Conservation (phyloP, 805 yeast genomes). For the Candida golubevii region DNA sequence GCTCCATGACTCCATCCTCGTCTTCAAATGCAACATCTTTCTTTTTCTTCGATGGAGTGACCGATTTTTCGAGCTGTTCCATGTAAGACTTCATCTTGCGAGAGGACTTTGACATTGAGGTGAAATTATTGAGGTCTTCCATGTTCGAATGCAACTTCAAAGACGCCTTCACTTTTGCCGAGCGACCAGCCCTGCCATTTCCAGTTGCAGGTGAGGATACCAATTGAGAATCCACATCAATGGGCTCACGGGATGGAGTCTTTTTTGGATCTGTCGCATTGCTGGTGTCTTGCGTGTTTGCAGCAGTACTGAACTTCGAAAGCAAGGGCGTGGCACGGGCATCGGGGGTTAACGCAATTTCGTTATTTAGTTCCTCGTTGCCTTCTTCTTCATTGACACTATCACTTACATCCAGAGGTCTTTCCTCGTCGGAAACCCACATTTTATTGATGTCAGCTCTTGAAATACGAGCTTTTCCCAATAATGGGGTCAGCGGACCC, state of each 20-base stretch:
- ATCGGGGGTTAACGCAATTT: not conserved
- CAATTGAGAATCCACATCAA: not conserved
- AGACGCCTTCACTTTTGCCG: constrained; percentile 67
- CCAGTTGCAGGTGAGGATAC: constrained; percentile 2
- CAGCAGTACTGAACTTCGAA: not conserved
- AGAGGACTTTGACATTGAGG: constrained; percentile 44
- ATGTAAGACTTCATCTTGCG: constrained; percentile 35
- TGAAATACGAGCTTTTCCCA: constrained; percentile 7
- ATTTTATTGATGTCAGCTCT: not conserved
- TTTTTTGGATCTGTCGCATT: not conserved
- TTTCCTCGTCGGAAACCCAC: not conserved
- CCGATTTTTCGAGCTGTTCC: constrained; percentile 28
- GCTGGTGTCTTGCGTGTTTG: not conserved
- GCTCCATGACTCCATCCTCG: not conserved
- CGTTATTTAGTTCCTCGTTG: constrained; percentile 2
- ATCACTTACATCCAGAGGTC: constrained; percentile 22
- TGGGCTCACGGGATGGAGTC: not conserved
- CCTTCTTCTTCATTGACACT: constrained; percentile 14
- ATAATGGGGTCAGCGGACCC: not conserved
- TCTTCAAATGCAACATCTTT: not conserved
- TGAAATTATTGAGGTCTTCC: constrained; percentile 61
- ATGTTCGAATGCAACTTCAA: constrained; percentile 63
- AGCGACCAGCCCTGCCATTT: constrained; percentile 28
- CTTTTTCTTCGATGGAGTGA: constrained; percentile 5
- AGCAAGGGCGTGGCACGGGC: not conserved